Evolutionary conservation across 495 filamentous ascomycete species (phyloP).

Genomic region (Xanthoparmelia taractica): DNA sequence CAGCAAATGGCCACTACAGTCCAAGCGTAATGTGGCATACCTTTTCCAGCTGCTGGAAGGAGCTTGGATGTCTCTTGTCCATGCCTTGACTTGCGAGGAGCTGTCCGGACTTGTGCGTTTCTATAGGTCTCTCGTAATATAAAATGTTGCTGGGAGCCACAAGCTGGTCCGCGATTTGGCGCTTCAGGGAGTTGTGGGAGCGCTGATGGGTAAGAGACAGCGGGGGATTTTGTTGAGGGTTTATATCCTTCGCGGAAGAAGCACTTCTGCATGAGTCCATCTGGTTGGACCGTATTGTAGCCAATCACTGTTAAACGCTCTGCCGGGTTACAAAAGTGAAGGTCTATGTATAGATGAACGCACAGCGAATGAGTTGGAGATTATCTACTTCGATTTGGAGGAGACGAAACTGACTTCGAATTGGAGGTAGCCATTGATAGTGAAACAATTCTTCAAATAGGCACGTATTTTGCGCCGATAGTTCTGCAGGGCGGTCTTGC

Average conservation of each 20-base stretch:
- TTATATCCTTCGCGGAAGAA: conserved; percentile 13
- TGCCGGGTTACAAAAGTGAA: conserved; percentile 16
- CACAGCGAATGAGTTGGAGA: conserved; percentile 1
- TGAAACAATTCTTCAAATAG: background rate
- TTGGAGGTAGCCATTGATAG: background rate
- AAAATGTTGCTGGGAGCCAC: conserved; percentile 16
- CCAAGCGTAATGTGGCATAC: conserved; percentile 27
- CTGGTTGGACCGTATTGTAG: conserved; percentile 3
- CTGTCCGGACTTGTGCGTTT: background rate
- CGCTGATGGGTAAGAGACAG: conserved; percentile 13
- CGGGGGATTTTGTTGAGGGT: conserved; percentile 13
- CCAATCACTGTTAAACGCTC: conserved; percentile 16
- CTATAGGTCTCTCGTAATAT: conserved; percentile 6
- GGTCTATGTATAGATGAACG: conserved; percentile 11
- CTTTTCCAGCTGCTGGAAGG: conserved; percentile 98
- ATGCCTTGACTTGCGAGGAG: conserved; percentile 38
- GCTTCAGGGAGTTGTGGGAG: conserved; percentile 1
- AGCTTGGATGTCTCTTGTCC: conserved; percentile 86
- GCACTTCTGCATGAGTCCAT: conserved; percentile 12
- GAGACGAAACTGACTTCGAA: conserved; percentile 2
- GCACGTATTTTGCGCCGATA: background rate
- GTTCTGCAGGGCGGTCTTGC: conserved; percentile 9
- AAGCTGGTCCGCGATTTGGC: conserved; percentile 16
- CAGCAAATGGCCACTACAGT: conserved; percentile 14
- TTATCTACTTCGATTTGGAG: background rate